Evolutionary conservation across 2,329 filamentous ascomycete species (phyloP).

Genomic region (Chaetomium sp.): DNA sequence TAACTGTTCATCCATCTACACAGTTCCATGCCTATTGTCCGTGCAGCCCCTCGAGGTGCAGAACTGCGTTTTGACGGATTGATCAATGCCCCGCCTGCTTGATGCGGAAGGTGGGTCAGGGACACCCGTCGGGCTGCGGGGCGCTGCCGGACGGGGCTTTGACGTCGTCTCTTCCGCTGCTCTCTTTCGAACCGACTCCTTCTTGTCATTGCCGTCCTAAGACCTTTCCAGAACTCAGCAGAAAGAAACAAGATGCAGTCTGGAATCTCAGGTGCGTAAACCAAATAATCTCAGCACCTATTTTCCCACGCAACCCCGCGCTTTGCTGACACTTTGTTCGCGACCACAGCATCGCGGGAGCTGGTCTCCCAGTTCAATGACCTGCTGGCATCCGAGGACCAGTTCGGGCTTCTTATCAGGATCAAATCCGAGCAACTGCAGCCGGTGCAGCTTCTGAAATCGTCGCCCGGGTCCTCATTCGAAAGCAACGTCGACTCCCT

Average conservation of each 20-base stretch:
- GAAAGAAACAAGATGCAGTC: conserved; percentile 21
- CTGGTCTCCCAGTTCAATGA: conserved; percentile 66
- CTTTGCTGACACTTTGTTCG: neutral
- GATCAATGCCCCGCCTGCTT: neutral
- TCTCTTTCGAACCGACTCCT: neutral
- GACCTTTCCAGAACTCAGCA: no score
- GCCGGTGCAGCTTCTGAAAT: conserved; percentile 48
- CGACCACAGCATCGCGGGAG: conserved; percentile 63
- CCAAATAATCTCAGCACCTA: neutral
- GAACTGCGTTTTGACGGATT: neutral
- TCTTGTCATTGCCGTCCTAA: no score
- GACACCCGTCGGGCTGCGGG: neutral
- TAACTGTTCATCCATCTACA: no score
- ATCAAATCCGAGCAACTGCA: conserved; percentile 64
- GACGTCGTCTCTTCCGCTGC: conserved; percentile 1
- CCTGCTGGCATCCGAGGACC: conserved; percentile 53
- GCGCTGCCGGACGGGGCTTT: neutral
- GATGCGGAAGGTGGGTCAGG: neutral
- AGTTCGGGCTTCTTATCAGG: conserved; percentile 65
- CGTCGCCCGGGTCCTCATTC: conserved; percentile 56
- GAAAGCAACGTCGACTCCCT: conserved; percentile 51
- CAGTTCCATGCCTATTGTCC: no score
- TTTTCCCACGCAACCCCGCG: neutral
- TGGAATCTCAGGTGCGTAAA: conserved; percentile 22
- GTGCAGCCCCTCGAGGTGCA: no score